These are phyloP conservation scores for Nannizziopsis arthrosporioides DNA, from an alignment of 2,329 filamentous ascomycete species.

Conservation along the genomic window DNA sequence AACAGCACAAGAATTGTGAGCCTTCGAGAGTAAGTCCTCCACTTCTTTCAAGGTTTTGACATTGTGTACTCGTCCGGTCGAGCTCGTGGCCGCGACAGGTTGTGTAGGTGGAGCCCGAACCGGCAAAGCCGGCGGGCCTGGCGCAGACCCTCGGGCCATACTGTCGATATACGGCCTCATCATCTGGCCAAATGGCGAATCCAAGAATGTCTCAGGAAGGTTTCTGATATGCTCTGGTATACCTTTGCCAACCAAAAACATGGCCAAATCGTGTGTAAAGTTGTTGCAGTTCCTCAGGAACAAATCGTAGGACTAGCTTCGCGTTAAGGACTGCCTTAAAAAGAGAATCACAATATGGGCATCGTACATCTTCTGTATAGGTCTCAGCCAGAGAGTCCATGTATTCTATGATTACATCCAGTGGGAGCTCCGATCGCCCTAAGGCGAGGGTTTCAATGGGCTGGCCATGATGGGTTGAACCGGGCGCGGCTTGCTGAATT, in stretches of 20 bases:
- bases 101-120: slow-evolving; percentile 12
- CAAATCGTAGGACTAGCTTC: slow-evolving; percentile 64
- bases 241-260: slow-evolving; percentile 75
- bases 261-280: slow-evolving; percentile 84
- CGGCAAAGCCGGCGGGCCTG: slow-evolving; percentile 35
- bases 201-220: slow-evolving; percentile 72
- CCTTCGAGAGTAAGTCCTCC: slow-evolving; percentile 47
- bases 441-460: slow-evolving; percentile 67
- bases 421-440: slow-evolving; percentile 64
- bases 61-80: slow-evolving; percentile 45
- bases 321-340: background rate
- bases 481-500: slow-evolving; percentile 68
- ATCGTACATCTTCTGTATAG: slow-evolving; percentile 61
- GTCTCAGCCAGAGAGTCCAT: slow-evolving; percentile 69
- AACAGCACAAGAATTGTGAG: slow-evolving; percentile 58
- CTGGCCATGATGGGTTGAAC: slow-evolving; percentile 72
- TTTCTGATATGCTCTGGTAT: slow-evolving; percentile 80
- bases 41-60: slow-evolving; percentile 50
- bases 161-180: slow-evolving; percentile 62
- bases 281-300: slow-evolving; percentile 95
- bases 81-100: slow-evolving; percentile 8
- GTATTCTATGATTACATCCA: slow-evolving; percentile 76
- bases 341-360: background rate
- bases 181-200: slow-evolving; percentile 81
- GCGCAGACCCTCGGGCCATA: slow-evolving; percentile 51